Base-by-base conservation (phyloP, 352 stramenopile genomes). In the Chrysophaeum taylorii region DNA sequence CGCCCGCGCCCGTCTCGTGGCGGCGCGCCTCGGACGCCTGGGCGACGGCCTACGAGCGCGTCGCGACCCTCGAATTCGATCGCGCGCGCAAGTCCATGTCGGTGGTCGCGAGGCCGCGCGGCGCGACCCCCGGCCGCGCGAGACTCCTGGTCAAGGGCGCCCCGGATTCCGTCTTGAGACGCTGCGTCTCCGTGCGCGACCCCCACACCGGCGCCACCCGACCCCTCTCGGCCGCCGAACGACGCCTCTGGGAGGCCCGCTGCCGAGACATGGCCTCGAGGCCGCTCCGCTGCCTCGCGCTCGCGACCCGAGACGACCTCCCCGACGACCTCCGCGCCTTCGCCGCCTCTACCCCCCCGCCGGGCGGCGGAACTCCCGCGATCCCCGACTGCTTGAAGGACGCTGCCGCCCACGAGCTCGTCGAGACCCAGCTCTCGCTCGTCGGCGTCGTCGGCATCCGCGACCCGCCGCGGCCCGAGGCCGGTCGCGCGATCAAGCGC, bases 131-230 rank as follows among this genome's bases (percentile, higher is more conserved):
- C 33, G 27, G 25, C 78, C 76, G 96, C 54, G n/a, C n/a, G n/a
- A n/a, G n/a, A n/a, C 80, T 99, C 23, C 89, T 98, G 42, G 94
- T 99, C 18, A 99, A 99, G 84, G 96, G 96, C 61, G 95, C 95
- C 21, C 92, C 95, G 0, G 96, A 99, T 78, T 85, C 93, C 21
- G 77, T 99, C 0, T 81, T 99, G 67, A 85, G 95, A 69, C 89
- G 95, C 53, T 99, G 96, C 81, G 90, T 87, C 23, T 81, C 86
- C 76, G 83, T 98, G 18, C 82, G 84, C 29, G 87, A 98, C 76
- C 45, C 45, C 5, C 9, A 12, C 12, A 57, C 45, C 9, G 94
- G 94, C 9, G 89, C 75, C 7, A 77, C 96, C 23, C 89, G 96
- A 70, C 89, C 89, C 39, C 80, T 99, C 50, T 96, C 91, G n/a